Evolutionary conservation across 306 rosid species (phyloP).

Genomic region (Dicorynia guianensis): DNA sequence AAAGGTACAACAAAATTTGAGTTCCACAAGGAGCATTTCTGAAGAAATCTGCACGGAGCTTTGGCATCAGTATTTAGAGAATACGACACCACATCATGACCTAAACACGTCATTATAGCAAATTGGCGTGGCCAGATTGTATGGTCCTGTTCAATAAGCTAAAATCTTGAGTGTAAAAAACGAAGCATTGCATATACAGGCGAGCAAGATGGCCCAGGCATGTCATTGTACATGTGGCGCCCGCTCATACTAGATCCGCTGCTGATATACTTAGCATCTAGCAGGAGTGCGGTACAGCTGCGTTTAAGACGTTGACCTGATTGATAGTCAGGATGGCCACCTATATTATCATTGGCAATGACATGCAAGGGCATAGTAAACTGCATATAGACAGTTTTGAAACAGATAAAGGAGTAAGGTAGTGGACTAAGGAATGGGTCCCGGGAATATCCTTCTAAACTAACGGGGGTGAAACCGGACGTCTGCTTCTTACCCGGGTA

Average conservation of each 20-base stretch:
- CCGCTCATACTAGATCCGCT: constrained; percentile 37
- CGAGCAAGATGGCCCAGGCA: constrained; percentile 41
- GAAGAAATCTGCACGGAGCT: constrained; percentile 35
- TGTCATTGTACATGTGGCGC: constrained; percentile 45
- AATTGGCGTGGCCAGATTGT: constrained; percentile 36
- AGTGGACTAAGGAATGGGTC: constrained; percentile 34
- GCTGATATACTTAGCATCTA: constrained; percentile 22
- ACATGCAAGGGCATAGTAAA: constrained; percentile 17
- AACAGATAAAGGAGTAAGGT: constrained; percentile 34
- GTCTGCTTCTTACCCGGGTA: no score
- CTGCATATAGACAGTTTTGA: constrained; percentile 45
- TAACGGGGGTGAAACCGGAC: no score
- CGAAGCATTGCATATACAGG: constrained; percentile 56
- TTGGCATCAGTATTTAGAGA: constrained; percentile 4
- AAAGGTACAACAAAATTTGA: constrained; percentile 96
- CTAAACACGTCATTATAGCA: constrained; percentile 37
- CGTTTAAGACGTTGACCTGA: constrained; percentile 45
- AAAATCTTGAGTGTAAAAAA: constrained; percentile 42
- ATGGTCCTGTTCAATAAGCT: constrained; percentile 47
- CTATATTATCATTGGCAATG: constrained; percentile 29
- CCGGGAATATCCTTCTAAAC: no score
- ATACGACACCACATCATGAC: constrained; percentile 35
- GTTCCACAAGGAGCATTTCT: constrained; percentile 98
- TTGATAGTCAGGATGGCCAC: constrained; percentile 35
- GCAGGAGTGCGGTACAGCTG: constrained; percentile 63